phyloP scores from a whole-genome alignment of 2,329 filamentous ascomycete genomes.

The Pseudogymnoascus verrucosus region DNA sequence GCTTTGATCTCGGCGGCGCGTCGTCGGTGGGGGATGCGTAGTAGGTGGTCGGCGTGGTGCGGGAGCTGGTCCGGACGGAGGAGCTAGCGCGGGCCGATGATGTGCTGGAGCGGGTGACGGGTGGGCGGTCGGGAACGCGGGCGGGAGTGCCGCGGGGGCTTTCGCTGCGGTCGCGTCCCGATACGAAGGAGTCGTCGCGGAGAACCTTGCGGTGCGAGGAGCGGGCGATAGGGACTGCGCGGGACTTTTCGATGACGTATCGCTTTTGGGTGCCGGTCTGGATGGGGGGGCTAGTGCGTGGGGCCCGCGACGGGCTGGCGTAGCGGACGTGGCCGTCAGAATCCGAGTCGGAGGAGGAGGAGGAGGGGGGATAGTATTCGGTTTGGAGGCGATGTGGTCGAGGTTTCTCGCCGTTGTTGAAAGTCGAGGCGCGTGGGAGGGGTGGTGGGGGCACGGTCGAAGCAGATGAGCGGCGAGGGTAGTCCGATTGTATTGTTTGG shows the following conservation, averaged over 20 bases:
- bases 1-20: background rate
- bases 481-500: slow-evolving; percentile 22
- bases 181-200: slow-evolving; percentile 15
- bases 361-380: slow-evolving; percentile 16
- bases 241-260: slow-evolving; percentile 21
- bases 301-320: slow-evolving; percentile 12
- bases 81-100: background rate
- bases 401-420: slow-evolving; percentile 10
- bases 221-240: slow-evolving; percentile 16
- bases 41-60: background rate
- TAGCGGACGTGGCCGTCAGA: slow-evolving; percentile 17
- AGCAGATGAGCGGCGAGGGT: slow-evolving; percentile 13
- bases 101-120: slow-evolving; percentile 11
- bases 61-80: background rate
- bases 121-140: slow-evolving; percentile 15
- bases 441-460: slow-evolving; percentile 15
- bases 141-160: slow-evolving; percentile 16
- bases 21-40: background rate
- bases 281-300: slow-evolving; percentile 13
- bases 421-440: slow-evolving; percentile 24
- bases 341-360: slow-evolving; percentile 13
- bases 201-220: slow-evolving; percentile 18
- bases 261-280: slow-evolving; percentile 7
- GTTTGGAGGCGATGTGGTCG: background rate
- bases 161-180: slow-evolving; percentile 19